Evolutionary conservation across 345 rosid genomes (phyloP).

Genomic region (Ceriops zippeliana): DNA sequence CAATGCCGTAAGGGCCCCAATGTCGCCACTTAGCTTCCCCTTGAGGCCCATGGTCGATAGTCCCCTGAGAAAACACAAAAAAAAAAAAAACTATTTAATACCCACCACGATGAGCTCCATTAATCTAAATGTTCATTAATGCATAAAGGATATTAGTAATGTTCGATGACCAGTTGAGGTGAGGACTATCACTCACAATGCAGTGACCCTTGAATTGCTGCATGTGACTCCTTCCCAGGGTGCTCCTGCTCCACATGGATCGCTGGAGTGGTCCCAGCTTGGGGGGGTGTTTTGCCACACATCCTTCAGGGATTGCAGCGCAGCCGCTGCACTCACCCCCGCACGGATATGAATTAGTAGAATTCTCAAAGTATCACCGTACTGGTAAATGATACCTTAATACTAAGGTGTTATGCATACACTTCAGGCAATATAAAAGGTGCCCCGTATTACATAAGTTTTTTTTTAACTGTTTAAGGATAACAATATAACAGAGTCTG

Average conservation of each 20-base stretch:
- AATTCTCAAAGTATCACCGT: no score
- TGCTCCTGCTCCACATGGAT: constrained; percentile 56
- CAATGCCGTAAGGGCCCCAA: constrained; percentile 79
- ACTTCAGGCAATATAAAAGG: background rate
- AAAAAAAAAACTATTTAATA: background rate
- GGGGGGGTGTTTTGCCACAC: constrained; percentile 77
- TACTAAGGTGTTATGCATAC: background rate
- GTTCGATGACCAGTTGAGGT: no score
- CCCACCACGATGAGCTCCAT: no score
- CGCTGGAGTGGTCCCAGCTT: constrained; percentile 63
- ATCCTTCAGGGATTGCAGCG: constrained; percentile 68
- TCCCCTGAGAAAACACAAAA: constrained; percentile 45
- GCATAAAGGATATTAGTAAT: no score
- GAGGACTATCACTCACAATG: constrained; percentile 50
- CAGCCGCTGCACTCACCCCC: constrained; percentile 49
- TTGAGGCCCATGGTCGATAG: constrained; percentile 74
- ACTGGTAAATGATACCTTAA: background rate
- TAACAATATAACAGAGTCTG: no score
- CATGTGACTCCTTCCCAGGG: constrained; percentile 95
- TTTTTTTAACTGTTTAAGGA: no score
- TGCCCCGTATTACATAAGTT: no score
- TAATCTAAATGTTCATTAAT: no score
- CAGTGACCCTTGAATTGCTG: constrained; percentile 63
- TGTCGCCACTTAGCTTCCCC: constrained; percentile 87
- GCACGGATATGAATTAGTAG: background rate